phyloP scores from a whole-genome alignment of 306 rosid species.

The Malus orientalis region DNA sequence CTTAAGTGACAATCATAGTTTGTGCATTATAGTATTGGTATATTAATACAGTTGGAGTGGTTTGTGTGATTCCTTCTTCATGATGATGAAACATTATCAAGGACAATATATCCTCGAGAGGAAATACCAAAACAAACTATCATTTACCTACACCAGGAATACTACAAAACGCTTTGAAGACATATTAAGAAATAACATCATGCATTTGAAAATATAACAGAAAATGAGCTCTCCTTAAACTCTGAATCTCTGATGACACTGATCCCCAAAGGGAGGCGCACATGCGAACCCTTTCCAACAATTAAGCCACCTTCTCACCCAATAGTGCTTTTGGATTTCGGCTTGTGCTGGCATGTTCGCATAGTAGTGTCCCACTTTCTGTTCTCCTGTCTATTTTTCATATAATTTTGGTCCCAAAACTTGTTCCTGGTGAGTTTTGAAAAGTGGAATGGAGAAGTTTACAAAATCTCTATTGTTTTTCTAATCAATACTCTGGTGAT shows the following conservation, averaged over 20 bases:
- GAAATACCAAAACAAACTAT: neutral
- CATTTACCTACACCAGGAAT: neutral
- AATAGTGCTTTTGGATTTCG: neutral
- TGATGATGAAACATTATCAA: neutral
- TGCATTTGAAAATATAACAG: neutral
- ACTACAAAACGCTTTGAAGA: neutral
- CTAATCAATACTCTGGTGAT: neutral
- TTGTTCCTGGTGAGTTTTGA: neutral
- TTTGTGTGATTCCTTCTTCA: neutral
- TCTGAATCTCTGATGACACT: neutral
- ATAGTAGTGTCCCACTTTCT: neutral
- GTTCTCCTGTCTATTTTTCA: neutral
- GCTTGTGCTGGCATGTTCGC: neutral
- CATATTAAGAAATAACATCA: neutral
- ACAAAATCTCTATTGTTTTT: neutral
- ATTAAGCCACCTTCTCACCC: neutral
- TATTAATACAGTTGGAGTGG: neutral
- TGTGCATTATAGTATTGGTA: neutral
- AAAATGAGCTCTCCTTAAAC: neutral
- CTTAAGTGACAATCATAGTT: neutral
- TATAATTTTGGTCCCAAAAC: neutral
- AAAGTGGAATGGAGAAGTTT: neutral
- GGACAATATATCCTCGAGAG: neutral
- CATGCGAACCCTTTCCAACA: neutral
- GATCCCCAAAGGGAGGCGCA: neutral